phyloP scores from a whole-genome alignment of 179 eudicot species.

The Carnegiea gigantea region DNA sequence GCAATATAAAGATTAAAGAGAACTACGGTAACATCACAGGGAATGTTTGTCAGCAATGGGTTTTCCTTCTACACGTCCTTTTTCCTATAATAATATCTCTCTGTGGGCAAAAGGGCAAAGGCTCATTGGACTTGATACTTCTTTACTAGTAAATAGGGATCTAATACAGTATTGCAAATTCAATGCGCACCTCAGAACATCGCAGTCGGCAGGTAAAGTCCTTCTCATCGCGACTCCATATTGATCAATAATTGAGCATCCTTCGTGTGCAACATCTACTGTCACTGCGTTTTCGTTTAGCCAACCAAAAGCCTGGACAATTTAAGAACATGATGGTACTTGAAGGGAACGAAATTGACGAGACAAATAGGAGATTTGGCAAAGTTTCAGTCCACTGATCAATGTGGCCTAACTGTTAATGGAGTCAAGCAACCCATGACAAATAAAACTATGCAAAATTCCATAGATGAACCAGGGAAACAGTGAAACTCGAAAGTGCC shows the following conservation, averaged over 20 bases:
- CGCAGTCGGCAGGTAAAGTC: not conserved
- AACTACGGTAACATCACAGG: no score
- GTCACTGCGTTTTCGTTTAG: not conserved
- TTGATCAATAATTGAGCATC: not conserved
- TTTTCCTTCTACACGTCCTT: no score
- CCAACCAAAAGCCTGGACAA: not conserved
- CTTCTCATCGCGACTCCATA: not conserved
- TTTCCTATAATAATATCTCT: no score
- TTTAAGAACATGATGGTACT: not conserved
- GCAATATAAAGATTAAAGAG: no score
- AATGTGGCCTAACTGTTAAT: not conserved
- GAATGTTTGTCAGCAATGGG: no score
- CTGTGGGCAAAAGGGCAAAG: no score
- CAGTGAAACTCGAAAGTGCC: no score
- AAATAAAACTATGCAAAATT: not conserved
- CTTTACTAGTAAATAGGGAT: no score
- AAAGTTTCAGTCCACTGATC: not conserved
- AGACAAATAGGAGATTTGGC: not conserved
- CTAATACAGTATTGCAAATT: no score
- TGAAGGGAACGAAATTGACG: not conserved
- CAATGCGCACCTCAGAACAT: no score
- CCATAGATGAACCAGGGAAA: no score
- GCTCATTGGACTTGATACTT: no score
- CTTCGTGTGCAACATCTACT: not conserved
- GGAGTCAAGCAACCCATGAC: not conserved